These are phyloP conservation scores for Dictyostelium citrinum DNA, from an alignment of 78 protist genomes.

Conservation along the genomic window DNA sequence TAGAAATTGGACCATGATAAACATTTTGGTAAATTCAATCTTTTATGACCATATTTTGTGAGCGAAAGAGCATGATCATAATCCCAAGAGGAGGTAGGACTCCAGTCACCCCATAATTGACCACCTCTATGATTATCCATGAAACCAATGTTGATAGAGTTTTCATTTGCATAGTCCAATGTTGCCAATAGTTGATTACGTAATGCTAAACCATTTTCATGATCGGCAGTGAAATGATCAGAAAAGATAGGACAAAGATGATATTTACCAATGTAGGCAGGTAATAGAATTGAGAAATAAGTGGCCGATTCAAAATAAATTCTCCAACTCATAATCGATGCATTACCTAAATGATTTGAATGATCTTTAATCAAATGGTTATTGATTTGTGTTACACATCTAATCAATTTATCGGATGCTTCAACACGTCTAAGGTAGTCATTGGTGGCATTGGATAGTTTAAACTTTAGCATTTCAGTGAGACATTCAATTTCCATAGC, in stretches of 20 bases:
- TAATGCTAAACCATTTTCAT: slow-evolving; percentile 1
- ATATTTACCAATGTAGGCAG: slow-evolving; percentile 65
- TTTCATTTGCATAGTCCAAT: slow-evolving; percentile 8
- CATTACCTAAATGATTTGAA: slow-evolving; percentile 59
- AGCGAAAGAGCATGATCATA: neutral
- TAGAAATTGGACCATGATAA: slow-evolving; percentile 20
- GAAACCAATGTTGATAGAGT: slow-evolving; percentile 32
- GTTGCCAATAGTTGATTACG: slow-evolving; percentile 14
- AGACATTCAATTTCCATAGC: slow-evolving; percentile 53
- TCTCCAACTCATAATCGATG: slow-evolving; percentile 62
- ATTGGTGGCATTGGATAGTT: neutral
- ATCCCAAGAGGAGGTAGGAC: slow-evolving; percentile 62
- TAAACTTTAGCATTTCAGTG: neutral
- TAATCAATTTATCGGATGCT: slow-evolving; percentile 26
- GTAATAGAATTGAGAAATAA: slow-evolving; percentile 27
- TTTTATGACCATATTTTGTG: slow-evolving; percentile 23
- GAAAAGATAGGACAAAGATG: slow-evolving; percentile 43
- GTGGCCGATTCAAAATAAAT: slow-evolving; percentile 29
- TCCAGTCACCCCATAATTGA: slow-evolving; percentile 16
- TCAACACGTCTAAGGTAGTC: neutral
- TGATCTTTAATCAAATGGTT: slow-evolving; percentile 57
- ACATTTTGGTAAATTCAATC: slow-evolving; percentile 51
- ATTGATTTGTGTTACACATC: slow-evolving; percentile 55
- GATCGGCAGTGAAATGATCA: neutral
- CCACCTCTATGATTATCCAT: slow-evolving; percentile 73